A percentile compares a stretch with the other conserved stretches of the same genome.
Conservation (phyloP, 768 basidiomycete genomes). For the Porphyrellus cyaneotinctus region DNA sequence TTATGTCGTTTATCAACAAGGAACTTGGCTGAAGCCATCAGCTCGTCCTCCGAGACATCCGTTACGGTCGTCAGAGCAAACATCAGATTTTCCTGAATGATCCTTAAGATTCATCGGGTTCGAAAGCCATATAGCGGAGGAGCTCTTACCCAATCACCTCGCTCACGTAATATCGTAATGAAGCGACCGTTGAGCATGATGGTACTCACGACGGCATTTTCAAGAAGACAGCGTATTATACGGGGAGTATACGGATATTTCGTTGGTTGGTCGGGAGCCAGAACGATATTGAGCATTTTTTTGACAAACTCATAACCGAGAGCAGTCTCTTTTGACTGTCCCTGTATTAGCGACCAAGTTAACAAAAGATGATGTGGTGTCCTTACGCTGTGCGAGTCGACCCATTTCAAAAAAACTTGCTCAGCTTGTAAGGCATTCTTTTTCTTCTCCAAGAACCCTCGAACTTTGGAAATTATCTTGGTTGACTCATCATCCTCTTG, state of each 20-base stretch:
- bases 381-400: constrained; percentile 34
- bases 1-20: constrained; percentile 40
- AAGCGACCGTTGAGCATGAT: constrained; percentile 62
- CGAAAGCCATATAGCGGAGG: background rate
- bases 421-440: constrained; percentile 51
- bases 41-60: constrained; percentile 64
- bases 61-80: constrained; percentile 50
- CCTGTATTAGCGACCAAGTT: constrained; percentile 1
- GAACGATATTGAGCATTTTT: constrained; percentile 47
- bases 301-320: constrained; percentile 55
- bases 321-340: constrained; percentile 15
- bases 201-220: constrained; percentile 50
- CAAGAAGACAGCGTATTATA: constrained; percentile 54
- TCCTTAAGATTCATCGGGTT: background rate
- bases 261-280: constrained; percentile 38
- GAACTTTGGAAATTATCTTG: constrained; percentile 39
- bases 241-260: constrained; percentile 50
- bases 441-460: constrained; percentile 36
- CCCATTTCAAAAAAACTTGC: constrained; percentile 60
- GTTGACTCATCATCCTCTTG: constrained; percentile 19
- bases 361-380: background rate
- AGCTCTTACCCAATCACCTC: constrained; percentile 63
- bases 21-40: constrained; percentile 49
- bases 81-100: constrained; percentile 37
- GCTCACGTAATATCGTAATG: constrained; percentile 46